phyloP scores from a whole-genome alignment of 2,329 filamentous ascomycete species.

The Parascedosporium putredinis region DNA sequence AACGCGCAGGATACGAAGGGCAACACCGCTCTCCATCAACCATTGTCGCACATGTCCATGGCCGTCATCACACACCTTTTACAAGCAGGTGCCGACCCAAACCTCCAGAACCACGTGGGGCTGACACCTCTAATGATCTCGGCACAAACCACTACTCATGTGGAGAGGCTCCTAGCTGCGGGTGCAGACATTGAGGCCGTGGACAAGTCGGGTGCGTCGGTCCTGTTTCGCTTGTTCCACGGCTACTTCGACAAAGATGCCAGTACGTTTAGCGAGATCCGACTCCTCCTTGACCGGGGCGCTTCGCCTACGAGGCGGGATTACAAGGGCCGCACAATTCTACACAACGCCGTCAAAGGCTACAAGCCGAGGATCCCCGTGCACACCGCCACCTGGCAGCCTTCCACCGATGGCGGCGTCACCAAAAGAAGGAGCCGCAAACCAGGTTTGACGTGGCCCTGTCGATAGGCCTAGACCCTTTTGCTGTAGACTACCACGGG shows the following conservation, averaged over 20 bases:
- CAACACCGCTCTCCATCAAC: conserved; percentile 14
- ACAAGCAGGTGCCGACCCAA: conserved; percentile 15
- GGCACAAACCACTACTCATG: too few relatives aligned
- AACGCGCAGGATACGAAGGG: conserved; percentile 13
- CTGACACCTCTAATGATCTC: too few relatives aligned
- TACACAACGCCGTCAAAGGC: conserved; percentile 12
- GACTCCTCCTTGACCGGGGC: conserved; percentile 11
- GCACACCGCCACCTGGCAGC: neutral
- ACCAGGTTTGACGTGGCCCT: conserved; percentile 9
- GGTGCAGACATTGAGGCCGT: conserved; percentile 16
- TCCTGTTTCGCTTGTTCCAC: conserved; percentile 11
- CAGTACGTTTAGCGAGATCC: conserved; percentile 1
- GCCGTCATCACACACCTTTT: conserved; percentile 11
- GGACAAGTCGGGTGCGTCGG: conserved; percentile 12
- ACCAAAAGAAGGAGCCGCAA: too few relatives aligned
- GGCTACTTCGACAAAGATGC: neutral
- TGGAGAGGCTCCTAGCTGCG: conserved; percentile 11
- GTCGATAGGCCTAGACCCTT: conserved; percentile 7
- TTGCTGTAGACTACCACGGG: conserved; percentile 13
- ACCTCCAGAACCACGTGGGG: conserved; percentile 12
- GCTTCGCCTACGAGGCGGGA: conserved; percentile 11
- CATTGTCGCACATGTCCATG: neutral
- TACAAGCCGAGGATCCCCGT: neutral
- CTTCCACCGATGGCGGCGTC: neutral
- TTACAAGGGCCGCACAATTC: conserved; percentile 11